Evolutionary conservation across 2,329 filamentous ascomycete genomes (phyloP).

Genomic region (Colletotrichum chrysophilum): DNA sequence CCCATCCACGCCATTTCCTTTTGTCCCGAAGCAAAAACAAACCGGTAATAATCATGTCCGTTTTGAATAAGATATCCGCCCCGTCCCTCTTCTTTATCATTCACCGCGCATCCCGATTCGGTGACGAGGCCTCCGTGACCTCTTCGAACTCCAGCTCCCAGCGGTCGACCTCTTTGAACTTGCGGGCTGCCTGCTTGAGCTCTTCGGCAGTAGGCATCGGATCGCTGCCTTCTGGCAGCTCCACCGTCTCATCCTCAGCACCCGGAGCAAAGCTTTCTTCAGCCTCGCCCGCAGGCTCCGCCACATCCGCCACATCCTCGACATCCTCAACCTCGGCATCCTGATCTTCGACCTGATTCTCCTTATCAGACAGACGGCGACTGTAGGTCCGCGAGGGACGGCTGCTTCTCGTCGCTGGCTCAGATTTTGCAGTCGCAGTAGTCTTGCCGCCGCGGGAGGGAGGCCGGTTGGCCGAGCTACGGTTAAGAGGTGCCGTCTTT

Average conservation of each 20-base stretch:
- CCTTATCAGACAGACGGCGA: slow-evolving; percentile 59
- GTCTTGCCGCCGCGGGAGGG: slow-evolving; percentile 26
- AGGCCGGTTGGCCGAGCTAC: slow-evolving; percentile 27
- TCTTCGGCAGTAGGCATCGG: slow-evolving; percentile 49
- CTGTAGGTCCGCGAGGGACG: slow-evolving; percentile 51
- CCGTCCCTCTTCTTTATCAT: slow-evolving; percentile 27
- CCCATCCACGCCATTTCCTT: not conserved
- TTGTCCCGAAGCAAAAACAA: not conserved
- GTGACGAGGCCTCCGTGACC: slow-evolving; percentile 60
- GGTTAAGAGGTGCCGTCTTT: slow-evolving; percentile 33
- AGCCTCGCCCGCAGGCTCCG: slow-evolving; percentile 24
- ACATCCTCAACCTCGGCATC: slow-evolving; percentile 35
- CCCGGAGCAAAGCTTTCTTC: slow-evolving; percentile 42
- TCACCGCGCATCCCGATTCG: slow-evolving; percentile 50
- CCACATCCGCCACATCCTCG: not conserved
- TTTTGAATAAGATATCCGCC: not conserved
- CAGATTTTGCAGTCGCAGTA: slow-evolving; percentile 20
- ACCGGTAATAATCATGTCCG: not conserved
- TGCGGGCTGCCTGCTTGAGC: slow-evolving; percentile 63
- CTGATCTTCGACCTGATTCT: slow-evolving; percentile 51
- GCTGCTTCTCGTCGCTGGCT: slow-evolving; percentile 23
- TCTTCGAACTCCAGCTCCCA: slow-evolving; percentile 74
- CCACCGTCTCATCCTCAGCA: slow-evolving; percentile 50
- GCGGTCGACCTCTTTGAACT: slow-evolving; percentile 73
- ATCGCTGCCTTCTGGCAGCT: slow-evolving; percentile 25